These are phyloP conservation scores for Macrolepiota albuminosa DNA, from an alignment of 768 basidiomycete genomes.

Conservation along the genomic window DNA sequence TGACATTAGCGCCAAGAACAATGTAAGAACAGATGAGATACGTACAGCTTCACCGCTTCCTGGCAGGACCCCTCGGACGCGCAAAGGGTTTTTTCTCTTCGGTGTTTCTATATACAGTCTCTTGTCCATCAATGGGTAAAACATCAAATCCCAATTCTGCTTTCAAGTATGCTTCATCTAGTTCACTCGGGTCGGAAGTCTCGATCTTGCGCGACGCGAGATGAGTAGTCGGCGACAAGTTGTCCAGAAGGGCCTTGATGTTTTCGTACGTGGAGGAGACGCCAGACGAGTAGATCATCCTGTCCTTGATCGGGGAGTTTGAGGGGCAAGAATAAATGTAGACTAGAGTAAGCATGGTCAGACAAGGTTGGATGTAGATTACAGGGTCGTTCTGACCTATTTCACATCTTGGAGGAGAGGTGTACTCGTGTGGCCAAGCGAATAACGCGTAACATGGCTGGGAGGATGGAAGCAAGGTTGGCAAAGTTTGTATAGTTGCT, in stretches of 20 bases:
- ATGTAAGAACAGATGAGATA: background rate
- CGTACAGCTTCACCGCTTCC: constrained; percentile 33
- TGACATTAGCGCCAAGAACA: background rate
- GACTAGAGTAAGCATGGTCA: constrained; percentile 34
- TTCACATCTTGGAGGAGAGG: constrained; percentile 42
- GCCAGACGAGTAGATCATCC: constrained; percentile 87
- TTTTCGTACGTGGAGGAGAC: constrained; percentile 50
- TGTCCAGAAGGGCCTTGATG: constrained; percentile 48
- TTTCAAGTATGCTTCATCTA: constrained; percentile 60
- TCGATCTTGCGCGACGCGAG: constrained; percentile 66
- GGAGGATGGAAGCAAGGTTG: constrained; percentile 44
- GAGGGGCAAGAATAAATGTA: constrained; percentile 93
- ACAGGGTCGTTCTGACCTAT: constrained; percentile 42
- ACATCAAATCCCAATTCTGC: constrained; percentile 42
- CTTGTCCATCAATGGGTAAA: constrained; percentile 1
- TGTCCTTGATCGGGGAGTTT: constrained; percentile 70
- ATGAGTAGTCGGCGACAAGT: constrained; percentile 31
- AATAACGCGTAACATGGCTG: constrained; percentile 70
- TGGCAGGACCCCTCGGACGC: constrained; percentile 62
- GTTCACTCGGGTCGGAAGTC: constrained; percentile 73
- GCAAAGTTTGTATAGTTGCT: constrained; percentile 38
- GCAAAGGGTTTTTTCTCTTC: constrained; percentile 54
- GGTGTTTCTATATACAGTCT: background rate
- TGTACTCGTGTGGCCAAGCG: constrained; percentile 49
- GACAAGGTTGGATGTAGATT: constrained; percentile 24